These are phyloP conservation scores for Cladosporium sp. DNA, from an alignment of 2,329 filamentous ascomycete species.

Conservation along the genomic window DNA sequence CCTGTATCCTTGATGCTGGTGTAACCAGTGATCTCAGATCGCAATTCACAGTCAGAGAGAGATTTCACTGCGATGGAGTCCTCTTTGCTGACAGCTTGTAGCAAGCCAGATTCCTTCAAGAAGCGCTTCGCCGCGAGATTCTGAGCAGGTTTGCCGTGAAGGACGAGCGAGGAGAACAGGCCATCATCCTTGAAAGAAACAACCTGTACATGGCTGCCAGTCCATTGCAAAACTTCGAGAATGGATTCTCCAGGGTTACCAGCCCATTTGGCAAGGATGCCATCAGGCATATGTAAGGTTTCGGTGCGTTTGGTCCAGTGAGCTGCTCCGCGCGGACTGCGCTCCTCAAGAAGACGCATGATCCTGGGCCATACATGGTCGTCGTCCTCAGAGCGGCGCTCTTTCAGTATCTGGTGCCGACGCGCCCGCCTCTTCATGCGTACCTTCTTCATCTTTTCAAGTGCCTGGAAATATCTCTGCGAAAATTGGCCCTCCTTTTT, in stretches of 20 bases:
- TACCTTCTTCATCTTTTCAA: not conserved
- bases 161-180: constrained; percentile 19
- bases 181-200: not conserved
- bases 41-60: constrained; percentile 1
- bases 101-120: constrained; percentile 15
- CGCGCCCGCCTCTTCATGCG: constrained; percentile 4
- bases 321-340: constrained; percentile 13
- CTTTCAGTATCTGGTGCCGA: not conserved
- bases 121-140: constrained; percentile 18
- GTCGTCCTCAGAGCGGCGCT: not conserved
- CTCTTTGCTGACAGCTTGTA: constrained; percentile 10
- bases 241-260: constrained; percentile 17
- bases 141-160: constrained; percentile 20
- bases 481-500: not conserved
- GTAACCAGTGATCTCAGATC: not conserved
- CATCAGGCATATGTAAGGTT: constrained; percentile 19
- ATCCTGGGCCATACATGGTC: constrained; percentile 16
- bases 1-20: not conserved
- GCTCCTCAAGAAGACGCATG: constrained; percentile 17
- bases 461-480: not conserved
- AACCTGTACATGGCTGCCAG: constrained; percentile 26
- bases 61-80: not conserved
- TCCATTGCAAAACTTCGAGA: constrained; percentile 30
- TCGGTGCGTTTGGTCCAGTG: constrained; percentile 20
- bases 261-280: constrained; percentile 6